These are phyloP conservation scores for Chenopodium suecicum DNA, from an alignment of 148 eudicot species.

Conservation along the genomic window DNA sequence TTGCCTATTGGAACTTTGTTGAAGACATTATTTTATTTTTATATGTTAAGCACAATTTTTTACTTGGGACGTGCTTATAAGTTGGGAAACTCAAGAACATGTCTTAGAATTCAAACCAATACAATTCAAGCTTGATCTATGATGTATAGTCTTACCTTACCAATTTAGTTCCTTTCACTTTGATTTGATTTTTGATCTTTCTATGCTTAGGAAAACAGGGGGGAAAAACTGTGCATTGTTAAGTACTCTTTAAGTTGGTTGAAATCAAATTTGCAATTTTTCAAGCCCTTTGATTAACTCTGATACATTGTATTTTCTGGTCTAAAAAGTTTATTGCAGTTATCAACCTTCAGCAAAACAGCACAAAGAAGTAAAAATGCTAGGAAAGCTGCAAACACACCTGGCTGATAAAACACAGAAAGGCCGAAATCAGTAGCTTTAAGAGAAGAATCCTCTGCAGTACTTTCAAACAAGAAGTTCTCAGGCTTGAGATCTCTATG, in stretches of 20 bases:
- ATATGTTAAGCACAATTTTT: neutral
- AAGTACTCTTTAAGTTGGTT: no score
- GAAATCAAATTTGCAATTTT: no score
- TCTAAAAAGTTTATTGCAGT: no score
- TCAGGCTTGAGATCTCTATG: slow-evolving; percentile 81
- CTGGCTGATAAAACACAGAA: slow-evolving; percentile 72
- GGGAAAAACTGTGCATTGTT: no score
- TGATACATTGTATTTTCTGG: no score
- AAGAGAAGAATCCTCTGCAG: slow-evolving; percentile 56
- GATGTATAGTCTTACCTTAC: neutral
- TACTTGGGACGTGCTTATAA: neutral
- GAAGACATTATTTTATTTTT: neutral
- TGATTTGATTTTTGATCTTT: neutral
- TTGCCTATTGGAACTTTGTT: neutral
- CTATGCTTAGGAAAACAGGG: neutral
- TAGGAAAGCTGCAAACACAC: slow-evolving; percentile 20
- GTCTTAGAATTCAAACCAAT: neutral
- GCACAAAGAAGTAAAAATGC: neutral
- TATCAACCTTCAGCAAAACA: neutral
- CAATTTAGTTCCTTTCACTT: neutral
- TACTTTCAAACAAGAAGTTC: slow-evolving; percentile 55
- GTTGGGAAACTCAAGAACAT: slow-evolving; percentile 2
- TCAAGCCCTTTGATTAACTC: no score
- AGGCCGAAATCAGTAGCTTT: slow-evolving; percentile 66
- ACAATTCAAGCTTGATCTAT: neutral